A percentile compares a stretch with the other conserved stretches of the same genome.
phyloP scores from a whole-genome alignment of 225 moss, liverwort and hornwort species.

The Bryum argenteum region DNA sequence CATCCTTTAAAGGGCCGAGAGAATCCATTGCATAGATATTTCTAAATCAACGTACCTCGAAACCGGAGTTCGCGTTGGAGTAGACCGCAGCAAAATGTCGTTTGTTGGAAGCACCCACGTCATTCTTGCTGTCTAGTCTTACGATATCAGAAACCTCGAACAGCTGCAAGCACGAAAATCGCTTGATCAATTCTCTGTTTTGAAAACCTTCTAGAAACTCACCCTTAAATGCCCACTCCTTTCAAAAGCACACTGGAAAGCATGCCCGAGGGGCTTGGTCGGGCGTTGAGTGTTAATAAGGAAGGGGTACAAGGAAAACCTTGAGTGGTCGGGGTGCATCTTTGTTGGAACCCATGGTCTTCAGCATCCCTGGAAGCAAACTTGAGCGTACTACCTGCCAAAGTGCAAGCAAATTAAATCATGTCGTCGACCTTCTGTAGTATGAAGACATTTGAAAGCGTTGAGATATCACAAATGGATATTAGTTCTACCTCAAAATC shows the following conservation, averaged over 20 bases:
- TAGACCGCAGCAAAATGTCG: conserved; percentile 83
- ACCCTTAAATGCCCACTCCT: too few relatives aligned
- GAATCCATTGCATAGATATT: not conserved
- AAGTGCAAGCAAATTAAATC: not conserved
- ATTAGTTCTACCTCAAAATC: conserved; percentile 72
- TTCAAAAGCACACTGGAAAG: too few relatives aligned
- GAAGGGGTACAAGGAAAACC: conserved; percentile 36
- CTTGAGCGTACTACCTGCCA: conserved; percentile 85
- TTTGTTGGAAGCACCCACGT: conserved; percentile 83
- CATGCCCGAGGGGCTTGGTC: too few relatives aligned
- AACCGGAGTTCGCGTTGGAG: conserved; percentile 84
- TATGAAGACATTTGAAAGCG: too few relatives aligned
- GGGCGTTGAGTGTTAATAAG: too few relatives aligned
- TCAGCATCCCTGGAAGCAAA: conserved; percentile 86
- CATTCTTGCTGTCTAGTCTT: conserved; percentile 61
- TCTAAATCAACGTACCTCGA: conserved; percentile 61
- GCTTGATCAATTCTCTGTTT: conserved; percentile 22
- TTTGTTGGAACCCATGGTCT: conserved; percentile 88
- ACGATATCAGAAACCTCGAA: conserved; percentile 96
- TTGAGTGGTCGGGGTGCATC: conserved; percentile 74
- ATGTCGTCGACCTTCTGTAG: too few relatives aligned
- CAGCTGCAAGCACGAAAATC: conserved; percentile 60
- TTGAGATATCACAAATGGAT: not conserved
- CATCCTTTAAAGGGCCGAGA: not conserved
- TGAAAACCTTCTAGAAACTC: not conserved